Evolutionary conservation across 352 stramenopile species (phyloP).

Genomic region (Pythium pyrilobum): DNA sequence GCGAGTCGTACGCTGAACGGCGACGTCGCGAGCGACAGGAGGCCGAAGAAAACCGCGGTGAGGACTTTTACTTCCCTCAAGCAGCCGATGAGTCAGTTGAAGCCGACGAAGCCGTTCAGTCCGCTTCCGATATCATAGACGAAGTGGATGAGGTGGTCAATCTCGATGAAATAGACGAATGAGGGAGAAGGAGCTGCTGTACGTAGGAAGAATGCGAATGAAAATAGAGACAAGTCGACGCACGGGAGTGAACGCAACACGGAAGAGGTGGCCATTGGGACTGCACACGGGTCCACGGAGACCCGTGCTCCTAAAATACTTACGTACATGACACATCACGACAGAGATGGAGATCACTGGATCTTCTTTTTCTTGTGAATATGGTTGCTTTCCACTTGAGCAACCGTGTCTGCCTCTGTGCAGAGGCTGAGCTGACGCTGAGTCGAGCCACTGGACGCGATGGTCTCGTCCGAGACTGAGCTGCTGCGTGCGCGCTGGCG

Average conservation of each 20-base stretch:
- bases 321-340: neutral
- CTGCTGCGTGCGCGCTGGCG: constrained; percentile 6
- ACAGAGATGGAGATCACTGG: constrained; percentile 10
- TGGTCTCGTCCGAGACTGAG: constrained; percentile 4
- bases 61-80: constrained; percentile 45
- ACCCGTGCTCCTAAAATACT: neutral
- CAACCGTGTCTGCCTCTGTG: constrained; percentile 21
- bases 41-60: constrained; percentile 28
- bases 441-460: neutral
- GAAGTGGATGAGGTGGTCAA: constrained; percentile 38
- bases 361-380: constrained; percentile 31
- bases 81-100: constrained; percentile 16
- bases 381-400: constrained; percentile 44
- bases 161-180: constrained; percentile 37
- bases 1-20: constrained; percentile 23
- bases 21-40: constrained; percentile 17
- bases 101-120: neutral
- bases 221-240: no score
- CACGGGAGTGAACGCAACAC: no score
- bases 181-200: neutral
- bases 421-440: neutral
- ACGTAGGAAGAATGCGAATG: no score
- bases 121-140: neutral
- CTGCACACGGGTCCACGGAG: no score
- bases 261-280: no score